These are phyloP conservation scores for Inga leiocalycina DNA, from an alignment of 306 rosid species.

Conservation along the genomic window DNA sequence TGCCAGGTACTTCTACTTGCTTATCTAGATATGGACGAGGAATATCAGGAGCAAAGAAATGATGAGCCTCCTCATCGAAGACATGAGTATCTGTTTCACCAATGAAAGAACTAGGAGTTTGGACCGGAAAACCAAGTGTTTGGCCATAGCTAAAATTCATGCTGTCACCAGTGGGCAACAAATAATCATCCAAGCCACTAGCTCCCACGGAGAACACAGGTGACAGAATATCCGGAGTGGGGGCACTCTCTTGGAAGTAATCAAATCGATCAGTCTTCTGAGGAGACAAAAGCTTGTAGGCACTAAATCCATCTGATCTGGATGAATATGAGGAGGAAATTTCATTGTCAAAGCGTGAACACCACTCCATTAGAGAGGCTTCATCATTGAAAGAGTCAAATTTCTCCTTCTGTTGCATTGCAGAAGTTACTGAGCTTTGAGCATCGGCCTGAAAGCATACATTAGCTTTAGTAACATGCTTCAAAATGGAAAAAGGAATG, in stretches of 20 bases:
- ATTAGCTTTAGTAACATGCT: slow-evolving; percentile 34
- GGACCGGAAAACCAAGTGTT: slow-evolving; percentile 57
- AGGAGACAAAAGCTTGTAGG: slow-evolving; percentile 62
- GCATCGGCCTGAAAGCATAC: slow-evolving; percentile 71
- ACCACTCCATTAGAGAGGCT: slow-evolving; percentile 50
- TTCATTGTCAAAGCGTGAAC: slow-evolving; percentile 47
- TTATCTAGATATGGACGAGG: slow-evolving; percentile 38
- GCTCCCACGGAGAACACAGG: slow-evolving; percentile 67
- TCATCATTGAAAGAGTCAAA: slow-evolving; percentile 63
- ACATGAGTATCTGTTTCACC: slow-evolving; percentile 62
- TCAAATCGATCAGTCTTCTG: slow-evolving; percentile 61
- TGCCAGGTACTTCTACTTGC: slow-evolving; percentile 43
- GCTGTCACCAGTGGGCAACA: slow-evolving; percentile 58
- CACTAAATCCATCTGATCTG: slow-evolving; percentile 55
- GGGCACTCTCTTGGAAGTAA: slow-evolving; percentile 56
- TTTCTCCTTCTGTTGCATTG: slow-evolving; percentile 57
- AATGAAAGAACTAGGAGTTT: slow-evolving; percentile 59
- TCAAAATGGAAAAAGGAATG: slow-evolving; percentile 19
- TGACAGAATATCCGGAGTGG: slow-evolving; percentile 77
- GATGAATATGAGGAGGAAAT: slow-evolving; percentile 59
- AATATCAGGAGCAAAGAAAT: slow-evolving; percentile 57
- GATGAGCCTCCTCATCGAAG: slow-evolving; percentile 67
- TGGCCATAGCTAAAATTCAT: slow-evolving; percentile 67
- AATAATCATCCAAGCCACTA: slow-evolving; percentile 71
- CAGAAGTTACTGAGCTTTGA: slow-evolving; percentile 60